phyloP scores from a whole-genome alignment of 805 yeast genomes.

The Schwanniomyces occidentalis region DNA sequence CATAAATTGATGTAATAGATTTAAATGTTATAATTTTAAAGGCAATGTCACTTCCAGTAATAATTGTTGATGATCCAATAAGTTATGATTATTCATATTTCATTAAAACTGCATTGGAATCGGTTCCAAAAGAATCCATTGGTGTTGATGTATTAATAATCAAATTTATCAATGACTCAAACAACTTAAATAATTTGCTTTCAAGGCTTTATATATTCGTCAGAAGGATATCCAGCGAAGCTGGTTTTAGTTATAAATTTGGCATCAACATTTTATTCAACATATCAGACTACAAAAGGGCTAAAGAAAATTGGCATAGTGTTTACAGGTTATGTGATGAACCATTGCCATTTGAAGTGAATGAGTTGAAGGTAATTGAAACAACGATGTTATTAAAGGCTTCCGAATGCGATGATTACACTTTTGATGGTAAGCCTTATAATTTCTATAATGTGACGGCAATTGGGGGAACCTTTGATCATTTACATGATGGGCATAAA shows the following conservation, averaged over 20 bases:
- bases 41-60: no score
- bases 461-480: constrained; percentile 97
- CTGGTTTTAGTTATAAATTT: constrained; percentile 25
- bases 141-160: constrained; percentile 27
- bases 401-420: no score
- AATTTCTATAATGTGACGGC: constrained; percentile 55
- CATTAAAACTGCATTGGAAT: constrained; percentile 5
- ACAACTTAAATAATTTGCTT: constrained; percentile 27
- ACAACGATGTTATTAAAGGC: no score
- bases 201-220: constrained; percentile 27
- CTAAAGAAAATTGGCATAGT: neutral
- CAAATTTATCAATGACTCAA: constrained; percentile 18
- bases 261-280: constrained; percentile 32
- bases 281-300: neutral
- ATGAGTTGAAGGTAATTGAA: no score
- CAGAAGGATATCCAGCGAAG: constrained; percentile 18
- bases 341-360: neutral
- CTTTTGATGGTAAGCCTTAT: no score
- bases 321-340: constrained; percentile 3
- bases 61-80: constrained; percentile 15
- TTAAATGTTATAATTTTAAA: no score
- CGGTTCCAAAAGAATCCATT: neutral
- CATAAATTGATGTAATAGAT: no score
- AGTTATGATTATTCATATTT: constrained; percentile 12
- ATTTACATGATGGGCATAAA: constrained; percentile 93